Evolutionary conservation across 768 basidiomycete species (phyloP), one percentile per base, ranked within the genome.

Genomic region (Pulveroboletus sp.): DNA sequence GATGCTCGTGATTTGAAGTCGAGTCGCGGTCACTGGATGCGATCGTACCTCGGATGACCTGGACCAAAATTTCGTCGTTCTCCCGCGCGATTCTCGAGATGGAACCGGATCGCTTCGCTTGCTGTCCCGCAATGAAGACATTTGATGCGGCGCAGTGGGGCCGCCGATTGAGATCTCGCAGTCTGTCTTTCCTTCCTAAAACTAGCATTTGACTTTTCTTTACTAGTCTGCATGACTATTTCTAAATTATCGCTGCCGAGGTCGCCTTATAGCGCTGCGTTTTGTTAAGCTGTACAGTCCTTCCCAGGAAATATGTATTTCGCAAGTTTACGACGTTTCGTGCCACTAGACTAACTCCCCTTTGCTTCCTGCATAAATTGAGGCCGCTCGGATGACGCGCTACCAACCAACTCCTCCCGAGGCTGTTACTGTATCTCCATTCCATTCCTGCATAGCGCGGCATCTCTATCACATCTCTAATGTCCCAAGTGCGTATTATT

Each of bases 271-370:
- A 49, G 40, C 6, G 10, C 44, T 56, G 49, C 53, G 50, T 56
- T 63, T 57, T 54, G 60, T 56, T 54, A 57, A 58, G 61, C 66
- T 65, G 63, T 66, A 65, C 64, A 58, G 52, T 27, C 55, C 60
- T 62, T 66, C 50, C 43, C 52, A 51, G 67, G 67, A 54, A 64
- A 63, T 66, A 66, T 62, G 55, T 64, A 67, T 57, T 54, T 64
- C 53, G 62, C 51, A 64, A 29, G 29, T 47, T 60, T 66, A 61
- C 66, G 59, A 63, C 39, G 53, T 55, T 64, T 59, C 43, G 51
- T 42, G 53, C 51, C 63, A 55, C 53, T 56, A 55, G 30, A 20
- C 49, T 53, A 39, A n/a, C 27, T 26, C 61, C 59, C 53, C 60
- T 53, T 55, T 53, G 35, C 19, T 44, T 40, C 29, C 51, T 55